These are phyloP conservation scores for Trametes sanguinea DNA, from an alignment of 768 basidiomycete species.

Conservation along the genomic window DNA sequence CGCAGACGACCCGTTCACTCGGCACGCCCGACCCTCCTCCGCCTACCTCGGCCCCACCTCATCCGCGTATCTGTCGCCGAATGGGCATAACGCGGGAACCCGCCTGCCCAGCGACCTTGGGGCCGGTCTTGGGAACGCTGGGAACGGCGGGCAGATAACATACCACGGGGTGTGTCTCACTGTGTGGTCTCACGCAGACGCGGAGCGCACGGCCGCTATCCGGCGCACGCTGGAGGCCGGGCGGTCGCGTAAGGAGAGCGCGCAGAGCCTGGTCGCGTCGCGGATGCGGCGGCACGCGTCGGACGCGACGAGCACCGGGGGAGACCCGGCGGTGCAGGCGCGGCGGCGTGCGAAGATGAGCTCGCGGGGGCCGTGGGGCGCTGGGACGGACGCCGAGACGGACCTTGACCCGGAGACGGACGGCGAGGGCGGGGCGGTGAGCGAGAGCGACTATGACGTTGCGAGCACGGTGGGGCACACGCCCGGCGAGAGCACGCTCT, in stretches of 20 bases:
- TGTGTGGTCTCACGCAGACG: conserved; percentile 95
- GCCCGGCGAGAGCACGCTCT: conserved; percentile 85
- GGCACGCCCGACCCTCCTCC: conserved; percentile 69
- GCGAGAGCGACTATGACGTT: conserved; percentile 85
- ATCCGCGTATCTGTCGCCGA: conserved; percentile 49
- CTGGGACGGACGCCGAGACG: conserved; percentile 62
- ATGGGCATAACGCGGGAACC: conserved; percentile 28
- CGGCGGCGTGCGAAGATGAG: conserved; percentile 56
- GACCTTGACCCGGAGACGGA: conserved; percentile 71
- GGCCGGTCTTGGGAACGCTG: conserved; percentile 25
- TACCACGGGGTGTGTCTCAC: conserved; percentile 93
- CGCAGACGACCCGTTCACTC: conserved; percentile 67
- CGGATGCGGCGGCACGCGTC: conserved; percentile 62
- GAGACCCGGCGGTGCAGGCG: conserved; percentile 61
- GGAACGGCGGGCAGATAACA: conserved; percentile 52
- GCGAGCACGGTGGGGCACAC: conserved; percentile 80
- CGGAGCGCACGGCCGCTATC: conserved; percentile 81
- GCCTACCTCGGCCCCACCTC: conserved; percentile 70
- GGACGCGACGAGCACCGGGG: conserved; percentile 40
- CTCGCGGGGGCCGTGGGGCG: conserved; percentile 69
- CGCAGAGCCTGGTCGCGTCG: conserved; percentile 68
- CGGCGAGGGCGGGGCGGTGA: conserved; percentile 71
- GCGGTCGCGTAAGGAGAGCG: conserved; percentile 76
- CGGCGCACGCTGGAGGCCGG: conserved; percentile 80
- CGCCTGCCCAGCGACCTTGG: conserved; percentile 30